These are phyloP conservation scores for Penstemon barbatus DNA, from an alignment of 257 asterid species.

Conservation along the genomic window DNA sequence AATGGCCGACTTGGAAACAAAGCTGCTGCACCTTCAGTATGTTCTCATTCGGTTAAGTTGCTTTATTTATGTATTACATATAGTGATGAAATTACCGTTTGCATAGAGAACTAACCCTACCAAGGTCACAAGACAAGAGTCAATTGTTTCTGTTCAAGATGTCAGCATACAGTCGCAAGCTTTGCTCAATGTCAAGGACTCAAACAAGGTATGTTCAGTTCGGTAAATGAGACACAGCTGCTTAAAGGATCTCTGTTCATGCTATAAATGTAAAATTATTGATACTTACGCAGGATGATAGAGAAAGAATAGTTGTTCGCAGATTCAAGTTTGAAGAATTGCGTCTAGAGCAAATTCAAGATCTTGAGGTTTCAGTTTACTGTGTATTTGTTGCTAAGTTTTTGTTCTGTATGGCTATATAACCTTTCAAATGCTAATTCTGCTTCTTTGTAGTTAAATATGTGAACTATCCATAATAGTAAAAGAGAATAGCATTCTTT, in stretches of 20 bases:
- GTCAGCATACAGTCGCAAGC: conserved; percentile 80
- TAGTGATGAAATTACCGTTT: conserved; percentile 26
- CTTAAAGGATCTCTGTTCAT: not conserved
- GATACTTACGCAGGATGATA: conserved; percentile 75
- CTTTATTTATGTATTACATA: not conserved
- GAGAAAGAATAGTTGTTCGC: conserved; percentile 86
- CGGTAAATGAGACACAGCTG: conserved; percentile 3
- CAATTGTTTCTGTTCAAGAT: conserved; percentile 77
- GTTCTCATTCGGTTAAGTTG: conserved; percentile 36
- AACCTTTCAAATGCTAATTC: not conserved
- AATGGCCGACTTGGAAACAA: conserved; percentile 81
- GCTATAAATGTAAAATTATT: conserved; percentile 19
- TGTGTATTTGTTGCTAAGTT: conserved; percentile 15
- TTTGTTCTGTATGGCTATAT: conserved; percentile 7
- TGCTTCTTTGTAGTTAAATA: not conserved
- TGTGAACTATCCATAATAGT: not conserved
- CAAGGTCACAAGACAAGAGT: conserved; percentile 80
- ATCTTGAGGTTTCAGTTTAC: conserved; percentile 74
- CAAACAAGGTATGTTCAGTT: conserved; percentile 64
- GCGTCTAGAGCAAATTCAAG: conserved; percentile 96
- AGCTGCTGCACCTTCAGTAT: conserved; percentile 72
- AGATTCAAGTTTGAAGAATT: conserved; percentile 92
- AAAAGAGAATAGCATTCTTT: not conserved
- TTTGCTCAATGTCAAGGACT: conserved; percentile 75
- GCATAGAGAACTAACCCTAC: conserved; percentile 63